Percentiles rank a stretch among this genome's conserved stretches.
Evolutionary conservation across 352 stramenopile genomes (phyloP).

Genomic region (Phytophthora parvispora): DNA sequence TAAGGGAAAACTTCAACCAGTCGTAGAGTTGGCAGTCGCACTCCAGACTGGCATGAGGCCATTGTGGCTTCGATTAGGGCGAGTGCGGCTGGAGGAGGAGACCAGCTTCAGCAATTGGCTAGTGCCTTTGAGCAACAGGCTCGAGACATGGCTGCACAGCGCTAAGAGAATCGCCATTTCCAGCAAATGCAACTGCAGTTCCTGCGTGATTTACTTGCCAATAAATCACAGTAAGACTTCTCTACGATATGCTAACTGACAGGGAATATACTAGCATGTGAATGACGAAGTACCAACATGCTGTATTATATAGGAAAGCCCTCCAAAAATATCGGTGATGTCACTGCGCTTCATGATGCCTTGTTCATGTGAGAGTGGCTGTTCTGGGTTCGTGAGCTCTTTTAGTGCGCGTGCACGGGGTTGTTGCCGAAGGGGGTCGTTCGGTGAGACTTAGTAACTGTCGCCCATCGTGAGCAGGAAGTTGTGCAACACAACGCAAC

Average conservation of each 20-base stretch:
- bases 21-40: background rate
- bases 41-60: slow-evolving; percentile 8
- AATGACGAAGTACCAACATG: background rate
- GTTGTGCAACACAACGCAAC: background rate
- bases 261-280: background rate
- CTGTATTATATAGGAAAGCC: background rate
- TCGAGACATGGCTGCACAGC: background rate
- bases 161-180: slow-evolving; percentile 5
- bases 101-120: background rate
- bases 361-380: background rate
- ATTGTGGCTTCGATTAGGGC: slow-evolving; percentile 4
- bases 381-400: background rate
- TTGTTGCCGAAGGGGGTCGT: background rate
- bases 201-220: background rate
- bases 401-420: background rate
- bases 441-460: background rate
- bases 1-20: background rate
- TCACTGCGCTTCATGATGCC: background rate
- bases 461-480: background rate
- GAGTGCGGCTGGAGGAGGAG: background rate
- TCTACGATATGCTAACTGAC: background rate
- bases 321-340: background rate
- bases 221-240: background rate
- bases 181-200: slow-evolving; percentile 1
- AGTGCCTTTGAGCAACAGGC: background rate